Evolutionary conservation across 768 basidiomycete genomes (phyloP).

Genomic region (Mycena leptocephala): DNA sequence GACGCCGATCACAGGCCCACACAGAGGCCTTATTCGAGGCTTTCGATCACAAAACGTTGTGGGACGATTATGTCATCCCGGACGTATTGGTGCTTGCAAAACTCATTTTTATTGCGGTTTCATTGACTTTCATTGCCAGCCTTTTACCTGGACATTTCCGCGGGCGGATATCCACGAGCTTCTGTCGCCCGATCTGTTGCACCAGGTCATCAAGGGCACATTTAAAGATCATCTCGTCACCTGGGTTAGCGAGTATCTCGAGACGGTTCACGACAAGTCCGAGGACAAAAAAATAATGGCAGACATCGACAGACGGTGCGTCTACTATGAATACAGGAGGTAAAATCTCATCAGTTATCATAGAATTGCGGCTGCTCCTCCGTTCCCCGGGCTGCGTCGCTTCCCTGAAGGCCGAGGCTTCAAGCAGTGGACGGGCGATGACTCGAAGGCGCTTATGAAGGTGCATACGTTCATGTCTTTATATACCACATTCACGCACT

Average conservation of each 20-base stretch:
- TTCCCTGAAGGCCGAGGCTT: conserved; percentile 51
- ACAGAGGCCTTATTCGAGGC: too few relatives aligned
- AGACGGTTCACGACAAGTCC: conserved; percentile 26
- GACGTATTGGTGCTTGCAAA: too few relatives aligned
- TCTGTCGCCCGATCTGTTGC: conserved; percentile 50
- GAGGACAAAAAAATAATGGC: conserved; percentile 42
- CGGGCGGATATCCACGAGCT: conserved; percentile 52
- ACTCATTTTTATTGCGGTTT: background rate
- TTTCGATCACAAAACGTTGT: too few relatives aligned
- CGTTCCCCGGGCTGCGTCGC: conserved; percentile 43
- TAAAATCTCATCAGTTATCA: background rate
- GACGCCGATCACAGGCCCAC: too few relatives aligned
- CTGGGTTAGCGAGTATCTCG: conserved; percentile 50
- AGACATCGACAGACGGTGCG: conserved; percentile 51
- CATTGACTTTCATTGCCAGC: conserved; percentile 40
- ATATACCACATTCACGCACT: background rate
- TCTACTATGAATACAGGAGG: background rate
- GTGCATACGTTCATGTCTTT: conserved; percentile 38
- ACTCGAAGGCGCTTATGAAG: conserved; percentile 59
- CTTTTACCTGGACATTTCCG: conserved; percentile 53
- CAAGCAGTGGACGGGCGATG: conserved; percentile 57
- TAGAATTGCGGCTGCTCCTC: conserved; percentile 46
- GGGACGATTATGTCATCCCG: too few relatives aligned
- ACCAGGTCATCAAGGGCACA: conserved; percentile 43
- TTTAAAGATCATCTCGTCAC: conserved; percentile 54